Base-by-base conservation (phyloP, 2,329 filamentous ascomycete genomes). In the Madurella mycetomatis region DNA sequence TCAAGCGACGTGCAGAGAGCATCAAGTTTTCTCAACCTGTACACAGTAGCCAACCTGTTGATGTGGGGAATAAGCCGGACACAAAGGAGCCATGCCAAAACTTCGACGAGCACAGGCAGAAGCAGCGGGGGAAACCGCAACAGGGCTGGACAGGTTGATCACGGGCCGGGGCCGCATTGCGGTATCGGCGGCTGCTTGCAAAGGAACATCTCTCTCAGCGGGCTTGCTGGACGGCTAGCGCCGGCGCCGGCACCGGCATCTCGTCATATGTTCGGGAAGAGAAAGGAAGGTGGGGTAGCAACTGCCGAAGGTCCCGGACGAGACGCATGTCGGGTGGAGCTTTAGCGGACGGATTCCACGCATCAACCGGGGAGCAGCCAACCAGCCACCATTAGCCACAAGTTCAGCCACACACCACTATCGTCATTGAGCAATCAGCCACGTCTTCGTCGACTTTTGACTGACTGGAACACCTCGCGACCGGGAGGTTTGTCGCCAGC, bases 41-140 rank as follows among this genome's bases (percentile, higher is more conserved):
- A n/a, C n/a, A n/a, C 55, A 51, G 55, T 25, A 51, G 18, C 40
- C 53, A 54, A 54, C 15, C 47, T 43, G 41, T 43, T 51, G 43
- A 2, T 50, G 55, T 54, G 51, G 55, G 37, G 47, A 54, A 54
- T 49, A 54, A 54, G 55, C 55, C 47, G 55, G 51, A 53, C 55
- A 43, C 8, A n/a, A 34, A 39, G 30, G 32, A 16, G 32, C 50
- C 39, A 39, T 12, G 17, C 13, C 7, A 19, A 19, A 13, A 46
- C 41, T 25, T 9, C 41, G 17, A 48, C 25, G 52, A 17, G 43
- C 41, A 40, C 41, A 34, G 43, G 47, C 5, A 12, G 47, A 31
- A 13, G 19, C 13, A 30, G 13, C n/a, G n/a, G 19, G 16, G 9
- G 11, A 45, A 16, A 7, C 11, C 13, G 43, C 30, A 17, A 30